Evolutionary conservation across 139 green algal genomes (phyloP).

Genomic region (Coelastrella sp.): DNA sequence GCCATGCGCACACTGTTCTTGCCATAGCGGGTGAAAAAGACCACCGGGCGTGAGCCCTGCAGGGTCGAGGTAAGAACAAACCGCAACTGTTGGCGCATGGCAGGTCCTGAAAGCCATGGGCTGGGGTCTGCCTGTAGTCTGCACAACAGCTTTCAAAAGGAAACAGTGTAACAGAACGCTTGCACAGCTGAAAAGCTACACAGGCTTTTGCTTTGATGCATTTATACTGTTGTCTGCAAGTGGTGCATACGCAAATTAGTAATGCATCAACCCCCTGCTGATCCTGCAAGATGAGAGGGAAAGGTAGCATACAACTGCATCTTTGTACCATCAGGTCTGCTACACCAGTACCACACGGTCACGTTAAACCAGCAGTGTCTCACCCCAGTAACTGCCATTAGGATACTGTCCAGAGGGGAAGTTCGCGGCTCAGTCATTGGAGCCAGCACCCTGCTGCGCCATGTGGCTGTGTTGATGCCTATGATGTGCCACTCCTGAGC

Average conservation of each 20-base stretch:
- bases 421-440: slow-evolving; percentile 43
- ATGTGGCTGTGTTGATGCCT: slow-evolving; percentile 50
- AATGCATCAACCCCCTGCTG: too few relatives aligned
- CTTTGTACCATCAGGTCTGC: too few relatives aligned
- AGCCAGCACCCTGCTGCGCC: slow-evolving; percentile 51
- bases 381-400: slow-evolving; percentile 57
- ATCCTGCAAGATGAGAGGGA: too few relatives aligned
- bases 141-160: neutral
- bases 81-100: too few relatives aligned
- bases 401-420: slow-evolving; percentile 47
- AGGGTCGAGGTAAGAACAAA: neutral
- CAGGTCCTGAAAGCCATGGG: too few relatives aligned
- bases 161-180: neutral
- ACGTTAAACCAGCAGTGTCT: neutral
- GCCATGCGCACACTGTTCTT: slow-evolving; percentile 59
- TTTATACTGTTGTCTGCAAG: too few relatives aligned
- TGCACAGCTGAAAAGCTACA: neutral
- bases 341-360: too few relatives aligned
- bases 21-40: slow-evolving; percentile 59
- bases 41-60: slow-evolving; percentile 52
- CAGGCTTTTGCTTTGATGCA: too few relatives aligned
- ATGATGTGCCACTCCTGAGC: slow-evolving; percentile 59
- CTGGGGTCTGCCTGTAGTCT: too few relatives aligned
- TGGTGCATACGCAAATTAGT: too few relatives aligned
- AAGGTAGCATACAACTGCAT: too few relatives aligned